A percentile compares a stretch with the other conserved stretches of the same genome.
These are phyloP conservation scores for Sordariomycetes sp. DNA, from an alignment of 2,329 filamentous ascomycete species.

Conservation along the genomic window DNA sequence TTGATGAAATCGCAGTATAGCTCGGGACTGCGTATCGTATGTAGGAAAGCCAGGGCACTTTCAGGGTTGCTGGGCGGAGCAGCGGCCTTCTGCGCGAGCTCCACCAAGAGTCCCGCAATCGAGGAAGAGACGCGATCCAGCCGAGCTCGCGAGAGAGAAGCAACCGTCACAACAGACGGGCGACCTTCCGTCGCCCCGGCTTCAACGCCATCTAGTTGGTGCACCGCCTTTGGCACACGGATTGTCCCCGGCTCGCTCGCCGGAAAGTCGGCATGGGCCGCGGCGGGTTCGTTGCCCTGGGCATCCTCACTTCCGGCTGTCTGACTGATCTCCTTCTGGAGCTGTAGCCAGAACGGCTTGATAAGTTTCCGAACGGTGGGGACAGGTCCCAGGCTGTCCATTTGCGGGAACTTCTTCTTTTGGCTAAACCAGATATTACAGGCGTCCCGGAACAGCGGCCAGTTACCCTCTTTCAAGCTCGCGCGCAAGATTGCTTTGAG, in stretches of 20 bases:
- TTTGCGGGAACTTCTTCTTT: background rate
- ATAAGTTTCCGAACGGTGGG: background rate
- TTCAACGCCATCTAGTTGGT: no score
- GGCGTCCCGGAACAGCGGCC: background rate
- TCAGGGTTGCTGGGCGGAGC: background rate
- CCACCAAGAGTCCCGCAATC: background rate
- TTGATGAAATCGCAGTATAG: background rate
- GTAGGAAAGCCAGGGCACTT: background rate
- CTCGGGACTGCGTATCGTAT: background rate
- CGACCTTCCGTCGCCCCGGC: no score
- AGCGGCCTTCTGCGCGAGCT: background rate
- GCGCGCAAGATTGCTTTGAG: background rate
- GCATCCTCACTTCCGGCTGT: no score
- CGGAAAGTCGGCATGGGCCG: background rate
- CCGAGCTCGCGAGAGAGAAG: background rate
- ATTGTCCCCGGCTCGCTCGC: background rate
- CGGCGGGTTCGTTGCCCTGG: no score
- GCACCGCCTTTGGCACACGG: no score
- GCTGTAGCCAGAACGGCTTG: no score
- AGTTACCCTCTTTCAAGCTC: background rate
- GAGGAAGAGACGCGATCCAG: background rate
- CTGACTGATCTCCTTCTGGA: no score
- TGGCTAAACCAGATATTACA: background rate
- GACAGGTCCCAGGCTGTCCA: background rate
- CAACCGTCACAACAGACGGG: background rate